Conservation (phyloP, 1,284 basidiomycete genomes). For the Sanghuangporus sanghuang region DNA sequence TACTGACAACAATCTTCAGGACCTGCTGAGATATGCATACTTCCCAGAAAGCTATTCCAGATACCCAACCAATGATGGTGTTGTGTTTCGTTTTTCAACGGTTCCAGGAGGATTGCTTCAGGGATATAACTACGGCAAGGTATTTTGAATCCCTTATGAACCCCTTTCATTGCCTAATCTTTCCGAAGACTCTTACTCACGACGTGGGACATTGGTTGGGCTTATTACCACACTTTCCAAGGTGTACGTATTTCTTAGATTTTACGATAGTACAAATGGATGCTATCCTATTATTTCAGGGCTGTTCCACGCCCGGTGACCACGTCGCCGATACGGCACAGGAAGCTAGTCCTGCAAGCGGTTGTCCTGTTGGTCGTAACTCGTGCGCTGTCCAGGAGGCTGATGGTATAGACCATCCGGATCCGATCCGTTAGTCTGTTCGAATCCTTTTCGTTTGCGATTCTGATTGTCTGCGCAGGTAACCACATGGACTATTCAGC, state of each 20-base stretch:
- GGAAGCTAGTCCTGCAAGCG: constrained; percentile 38
- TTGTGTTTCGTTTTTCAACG: constrained; percentile 45
- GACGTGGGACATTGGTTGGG: constrained; percentile 57
- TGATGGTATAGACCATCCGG: constrained; percentile 11
- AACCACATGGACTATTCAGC: constrained; percentile 43
- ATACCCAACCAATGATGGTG: constrained; percentile 41
- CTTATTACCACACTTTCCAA: constrained; percentile 57
- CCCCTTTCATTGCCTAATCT: neutral
- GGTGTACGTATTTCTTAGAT: constrained; percentile 24
- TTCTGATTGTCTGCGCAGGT: constrained; percentile 22
- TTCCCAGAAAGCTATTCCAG: constrained; percentile 40
- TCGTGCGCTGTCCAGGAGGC: constrained; percentile 39
- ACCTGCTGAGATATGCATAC: constrained; percentile 46
- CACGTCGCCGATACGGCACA: constrained; percentile 46
- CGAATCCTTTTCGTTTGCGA: neutral
- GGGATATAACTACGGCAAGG: constrained; percentile 42
- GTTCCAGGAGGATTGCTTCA: constrained; percentile 43
- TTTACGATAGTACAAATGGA: neutral
- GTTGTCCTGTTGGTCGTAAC: constrained; percentile 43
- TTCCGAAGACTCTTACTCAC: constrained; percentile 43
- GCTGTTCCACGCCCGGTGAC: constrained; percentile 45
- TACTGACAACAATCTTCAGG: constrained; percentile 30
- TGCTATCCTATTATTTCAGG: constrained; percentile 19
- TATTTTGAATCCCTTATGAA: neutral
- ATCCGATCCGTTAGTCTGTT: constrained; percentile 40